phyloP scores from a whole-genome alignment of 1,284 basidiomycete species.

The Meira nashicola region DNA sequence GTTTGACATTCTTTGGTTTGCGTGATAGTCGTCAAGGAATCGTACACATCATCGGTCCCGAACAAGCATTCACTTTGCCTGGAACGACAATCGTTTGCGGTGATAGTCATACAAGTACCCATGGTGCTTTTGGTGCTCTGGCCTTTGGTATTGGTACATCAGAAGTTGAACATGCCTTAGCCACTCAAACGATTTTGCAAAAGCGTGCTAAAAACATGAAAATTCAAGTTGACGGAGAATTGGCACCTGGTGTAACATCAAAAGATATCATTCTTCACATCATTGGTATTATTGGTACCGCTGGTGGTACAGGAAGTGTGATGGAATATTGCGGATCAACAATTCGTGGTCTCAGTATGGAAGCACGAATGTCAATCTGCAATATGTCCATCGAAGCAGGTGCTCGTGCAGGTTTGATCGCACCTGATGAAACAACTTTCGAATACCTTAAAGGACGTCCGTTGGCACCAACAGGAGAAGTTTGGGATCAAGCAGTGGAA shows the following conservation, averaged over 20 bases:
- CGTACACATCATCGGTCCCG: constrained; percentile 51
- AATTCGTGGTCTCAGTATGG: constrained; percentile 47
- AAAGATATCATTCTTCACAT: constrained; percentile 51
- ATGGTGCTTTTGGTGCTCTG: constrained; percentile 51
- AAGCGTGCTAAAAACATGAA: constrained; percentile 51
- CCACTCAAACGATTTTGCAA: constrained; percentile 50
- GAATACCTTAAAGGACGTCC: constrained; percentile 50
- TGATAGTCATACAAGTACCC: constrained; percentile 51
- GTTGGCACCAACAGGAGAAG: constrained; percentile 40
- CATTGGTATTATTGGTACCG: constrained; percentile 51
- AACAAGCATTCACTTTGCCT: constrained; percentile 51
- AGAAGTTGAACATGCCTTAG: constrained; percentile 51
- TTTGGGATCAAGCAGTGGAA: constrained; percentile 45
- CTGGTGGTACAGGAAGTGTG: constrained; percentile 49
- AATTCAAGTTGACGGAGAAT: constrained; percentile 48
- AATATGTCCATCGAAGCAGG: constrained; percentile 53
- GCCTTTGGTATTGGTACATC: constrained; percentile 52
- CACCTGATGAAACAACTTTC: constrained; percentile 48
- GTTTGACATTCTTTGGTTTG: constrained; percentile 51
- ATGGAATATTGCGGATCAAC: constrained; percentile 49
- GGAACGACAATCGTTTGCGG: constrained; percentile 50
- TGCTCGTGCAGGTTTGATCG: constrained; percentile 51
- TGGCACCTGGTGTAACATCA: constrained; percentile 47
- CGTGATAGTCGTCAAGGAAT: constrained; percentile 50
- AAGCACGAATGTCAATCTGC: constrained; percentile 52